A percentile compares a stretch with the other conserved stretches of the same genome.
Conservation (phyloP, 352 stramenopile species). For the Phytophthora cryptogea region DNA sequence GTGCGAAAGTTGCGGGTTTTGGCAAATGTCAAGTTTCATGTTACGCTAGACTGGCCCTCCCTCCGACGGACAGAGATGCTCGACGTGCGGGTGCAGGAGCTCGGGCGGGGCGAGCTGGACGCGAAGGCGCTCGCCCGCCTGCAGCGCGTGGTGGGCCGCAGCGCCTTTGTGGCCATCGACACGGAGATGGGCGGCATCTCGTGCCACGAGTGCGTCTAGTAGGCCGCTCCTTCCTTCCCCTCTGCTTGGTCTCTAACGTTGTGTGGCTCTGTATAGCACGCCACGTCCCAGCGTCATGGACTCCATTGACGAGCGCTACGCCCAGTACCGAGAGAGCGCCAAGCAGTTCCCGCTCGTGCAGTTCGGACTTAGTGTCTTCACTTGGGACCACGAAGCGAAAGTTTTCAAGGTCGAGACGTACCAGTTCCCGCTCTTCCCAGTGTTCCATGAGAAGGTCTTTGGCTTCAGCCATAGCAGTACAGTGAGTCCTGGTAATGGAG, state of each 20-base stretch:
- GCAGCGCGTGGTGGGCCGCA: constrained; percentile 32
- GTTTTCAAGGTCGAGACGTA: constrained; percentile 64
- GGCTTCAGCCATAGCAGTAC: constrained; percentile 6
- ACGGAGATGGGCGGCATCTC: constrained; percentile 79
- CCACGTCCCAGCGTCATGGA: constrained; percentile 72
- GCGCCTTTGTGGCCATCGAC: constrained; percentile 76
- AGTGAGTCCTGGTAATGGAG: background rate
- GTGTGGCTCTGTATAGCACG: constrained; percentile 13
- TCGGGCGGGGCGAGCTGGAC: constrained; percentile 37
- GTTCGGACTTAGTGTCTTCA: constrained; percentile 76
- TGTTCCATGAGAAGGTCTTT: constrained; percentile 39
- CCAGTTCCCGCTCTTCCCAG: constrained; percentile 80
- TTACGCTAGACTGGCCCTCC: background rate
- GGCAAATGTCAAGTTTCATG: constrained; percentile 9
- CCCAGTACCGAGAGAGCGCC: constrained; percentile 55
- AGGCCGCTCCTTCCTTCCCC: constrained; percentile 3
- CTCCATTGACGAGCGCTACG: constrained; percentile 69
- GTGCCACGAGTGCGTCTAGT: constrained; percentile 55
- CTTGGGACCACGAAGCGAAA: constrained; percentile 44
- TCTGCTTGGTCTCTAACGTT: background rate
- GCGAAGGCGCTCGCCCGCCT: constrained; percentile 36
- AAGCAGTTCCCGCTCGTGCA: constrained; percentile 73
- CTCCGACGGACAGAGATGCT: constrained; percentile 1
- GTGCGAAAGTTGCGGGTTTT: background rate
- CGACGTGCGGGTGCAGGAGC: constrained; percentile 37